Evolutionary conservation across 2,329 filamentous ascomycete species (phyloP).

Genomic region (Herpotrichia juniperi): DNA sequence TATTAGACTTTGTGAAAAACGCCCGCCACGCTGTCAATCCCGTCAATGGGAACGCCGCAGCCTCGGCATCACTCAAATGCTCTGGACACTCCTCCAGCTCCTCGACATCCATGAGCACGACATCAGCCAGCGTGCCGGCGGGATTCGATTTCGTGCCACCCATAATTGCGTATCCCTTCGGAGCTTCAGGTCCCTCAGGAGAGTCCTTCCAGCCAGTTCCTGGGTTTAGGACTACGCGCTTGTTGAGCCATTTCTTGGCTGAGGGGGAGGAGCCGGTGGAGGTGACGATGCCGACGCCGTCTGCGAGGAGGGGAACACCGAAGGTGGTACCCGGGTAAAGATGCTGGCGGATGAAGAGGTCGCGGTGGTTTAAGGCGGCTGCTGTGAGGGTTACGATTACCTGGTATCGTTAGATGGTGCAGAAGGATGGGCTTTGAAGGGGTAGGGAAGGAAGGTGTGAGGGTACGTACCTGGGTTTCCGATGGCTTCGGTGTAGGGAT

Average conservation of each 20-base stretch:
- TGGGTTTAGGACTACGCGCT: constrained; percentile 79
- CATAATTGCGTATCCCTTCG: constrained; percentile 65
- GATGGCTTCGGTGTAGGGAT: constrained; percentile 34
- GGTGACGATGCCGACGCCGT: constrained; percentile 79
- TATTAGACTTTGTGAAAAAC: constrained; percentile 76
- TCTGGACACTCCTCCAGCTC: constrained; percentile 79
- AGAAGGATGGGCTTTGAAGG: too few species aligned
- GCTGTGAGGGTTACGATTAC: constrained; percentile 78
- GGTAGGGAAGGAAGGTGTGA: neutral
- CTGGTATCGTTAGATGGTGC: constrained; percentile 48
- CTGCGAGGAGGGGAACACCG: constrained; percentile 76
- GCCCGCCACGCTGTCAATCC: constrained; percentile 90
- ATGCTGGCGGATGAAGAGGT: constrained; percentile 91
- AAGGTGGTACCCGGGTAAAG: constrained; percentile 89
- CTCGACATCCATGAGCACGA: constrained; percentile 68
- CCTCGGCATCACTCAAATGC: constrained; percentile 75
- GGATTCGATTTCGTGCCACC: constrained; percentile 71
- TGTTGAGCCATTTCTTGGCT: constrained; percentile 63
- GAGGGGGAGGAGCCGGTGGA: constrained; percentile 63
- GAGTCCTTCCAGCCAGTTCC: constrained; percentile 76
- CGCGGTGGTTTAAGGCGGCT: constrained; percentile 90
- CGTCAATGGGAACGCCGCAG: constrained; percentile 82
- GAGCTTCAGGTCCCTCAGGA: constrained; percentile 74
- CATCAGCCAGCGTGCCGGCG: constrained; percentile 77
- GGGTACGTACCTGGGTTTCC: constrained; percentile 33